Base-by-base conservation (phyloP, 1,284 basidiomycete genomes). In the Chondrostereum purpureum region DNA sequence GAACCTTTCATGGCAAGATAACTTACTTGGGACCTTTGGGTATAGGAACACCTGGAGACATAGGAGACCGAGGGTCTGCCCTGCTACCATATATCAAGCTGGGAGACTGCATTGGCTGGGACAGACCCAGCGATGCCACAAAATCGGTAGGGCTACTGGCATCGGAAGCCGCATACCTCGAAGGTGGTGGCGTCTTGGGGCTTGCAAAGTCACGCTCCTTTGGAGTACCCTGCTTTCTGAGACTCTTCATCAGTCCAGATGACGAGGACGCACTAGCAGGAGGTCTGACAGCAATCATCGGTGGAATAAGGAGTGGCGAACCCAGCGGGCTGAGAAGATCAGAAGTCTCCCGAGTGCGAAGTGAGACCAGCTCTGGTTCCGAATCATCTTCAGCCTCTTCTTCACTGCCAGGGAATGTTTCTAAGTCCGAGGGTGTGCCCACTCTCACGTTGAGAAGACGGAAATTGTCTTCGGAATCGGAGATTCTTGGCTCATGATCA, bases 41-140 rank as follows among this genome's bases (percentile, higher is more conserved):
- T 16, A 55, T 21, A 8, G 34, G 37, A 8, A 19, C 33, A 5
- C 38, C 43, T 23, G 39, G 43, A n/a, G 21, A 24, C 36, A 56
- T 51, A 5, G 58, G 58, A 23, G 58, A 59, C 14, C 61, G 58
- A 3, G 61, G 61, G 46, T 63, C 60, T 41, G 44, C n/a, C 18
- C 14, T 11, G 3, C 45, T 21, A 12, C 50, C 45, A 40, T 53
- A 50, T 5, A 49, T 19, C 13, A 42, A 37, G 41, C 43, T 42
- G 10, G 47, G 44, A 31, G 47, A 42, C 42, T 48, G 53, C 23
- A 43, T 41, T 24, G 51, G 46, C 19, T 49, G 43, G 12, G 47
- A 51, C 12, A 50, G 27, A n/a, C 45, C 41, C 5, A 42, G 31
- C 5, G 17, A 21, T 41, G 14, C 38, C 8, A 34, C 18, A 19